A percentile compares a stretch with the other conserved stretches of the same genome.
phyloP scores from a whole-genome alignment of 345 rosid genomes.

The Garcia nutans region DNA sequence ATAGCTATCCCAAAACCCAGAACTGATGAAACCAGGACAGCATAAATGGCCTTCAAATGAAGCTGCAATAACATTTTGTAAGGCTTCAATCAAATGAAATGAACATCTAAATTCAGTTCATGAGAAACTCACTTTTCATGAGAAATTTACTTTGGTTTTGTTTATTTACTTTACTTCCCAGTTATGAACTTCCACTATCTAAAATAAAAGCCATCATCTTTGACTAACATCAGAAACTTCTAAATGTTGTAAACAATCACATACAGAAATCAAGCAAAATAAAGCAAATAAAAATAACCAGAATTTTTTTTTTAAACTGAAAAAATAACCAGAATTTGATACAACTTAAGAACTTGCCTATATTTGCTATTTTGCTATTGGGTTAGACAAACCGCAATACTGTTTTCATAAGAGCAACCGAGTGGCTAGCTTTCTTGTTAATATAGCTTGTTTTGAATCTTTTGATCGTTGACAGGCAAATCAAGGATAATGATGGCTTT shows the following conservation, averaged over 20 bases:
- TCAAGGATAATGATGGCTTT: neutral
- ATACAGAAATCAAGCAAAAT: neutral
- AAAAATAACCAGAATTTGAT: too few relatives aligned
- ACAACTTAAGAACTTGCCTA: too few relatives aligned
- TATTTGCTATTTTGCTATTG: too few relatives aligned
- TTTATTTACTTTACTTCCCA: neutral
- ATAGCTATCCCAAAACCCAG: constrained; percentile 77
- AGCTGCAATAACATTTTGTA: constrained; percentile 46
- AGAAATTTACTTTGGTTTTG: neutral
- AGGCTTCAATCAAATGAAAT: neutral
- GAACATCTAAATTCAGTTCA: neutral
- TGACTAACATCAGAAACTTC: neutral
- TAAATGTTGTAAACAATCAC: neutral
- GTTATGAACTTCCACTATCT: neutral
- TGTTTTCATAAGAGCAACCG: neutral
- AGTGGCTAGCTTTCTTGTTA: neutral
- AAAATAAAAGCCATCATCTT: neutral
- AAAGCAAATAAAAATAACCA: too few relatives aligned
- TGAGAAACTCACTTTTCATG: neutral
- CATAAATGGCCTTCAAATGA: constrained; percentile 55
- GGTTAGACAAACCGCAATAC: too few relatives aligned
- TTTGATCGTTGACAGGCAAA: too few relatives aligned
- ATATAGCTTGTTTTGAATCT: neutral
- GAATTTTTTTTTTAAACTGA: too few relatives aligned
- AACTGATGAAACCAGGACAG: constrained; percentile 61